Evolutionary conservation across 2,329 filamentous ascomycete genomes (phyloP).

Genomic region (Claviceps humidiphila): DNA sequence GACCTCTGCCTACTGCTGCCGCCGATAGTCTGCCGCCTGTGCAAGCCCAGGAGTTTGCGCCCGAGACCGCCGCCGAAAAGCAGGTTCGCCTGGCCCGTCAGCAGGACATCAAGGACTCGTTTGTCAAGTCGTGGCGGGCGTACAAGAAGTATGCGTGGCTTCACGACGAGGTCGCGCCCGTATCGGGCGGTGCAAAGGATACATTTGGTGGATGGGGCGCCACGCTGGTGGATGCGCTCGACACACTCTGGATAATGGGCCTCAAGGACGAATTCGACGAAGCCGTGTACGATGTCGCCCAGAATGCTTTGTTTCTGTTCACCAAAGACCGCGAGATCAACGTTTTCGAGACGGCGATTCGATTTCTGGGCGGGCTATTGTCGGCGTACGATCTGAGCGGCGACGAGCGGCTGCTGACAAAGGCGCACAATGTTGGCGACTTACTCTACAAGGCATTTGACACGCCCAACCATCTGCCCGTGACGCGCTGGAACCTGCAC

Average conservation of each 20-base stretch:
- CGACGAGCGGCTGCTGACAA: slow-evolving; percentile 28
- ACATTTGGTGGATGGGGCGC: slow-evolving; percentile 43
- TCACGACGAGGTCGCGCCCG: slow-evolving; percentile 36
- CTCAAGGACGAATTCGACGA: slow-evolving; percentile 41
- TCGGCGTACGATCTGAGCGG: slow-evolving; percentile 36
- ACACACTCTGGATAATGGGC: slow-evolving; percentile 51
- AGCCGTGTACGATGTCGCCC: slow-evolving; percentile 33
- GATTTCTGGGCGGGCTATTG: slow-evolving; percentile 39
- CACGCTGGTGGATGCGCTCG: slow-evolving; percentile 46
- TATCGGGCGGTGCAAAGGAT: slow-evolving; percentile 32
- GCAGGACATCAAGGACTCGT: slow-evolving; percentile 28
- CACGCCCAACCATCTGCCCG: slow-evolving; percentile 35
- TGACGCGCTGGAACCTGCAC: slow-evolving; percentile 17
- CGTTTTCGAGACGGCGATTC: slow-evolving; percentile 41
- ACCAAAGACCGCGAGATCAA: slow-evolving; percentile 29
- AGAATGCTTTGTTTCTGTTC: slow-evolving; percentile 36
- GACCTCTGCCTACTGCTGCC: slow-evolving; percentile 6
- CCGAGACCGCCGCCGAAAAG: slow-evolving; percentile 8
- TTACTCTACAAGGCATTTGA: slow-evolving; percentile 40
- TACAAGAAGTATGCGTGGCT: slow-evolving; percentile 41
- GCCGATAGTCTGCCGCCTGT: slow-evolving; percentile 4
- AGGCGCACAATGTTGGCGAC: slow-evolving; percentile 37
- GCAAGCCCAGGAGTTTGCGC: slow-evolving; percentile 5
- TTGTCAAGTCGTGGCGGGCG: slow-evolving; percentile 32
- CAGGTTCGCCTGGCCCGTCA: slow-evolving; percentile 21